Base-by-base conservation (phyloP, 176 grass and related monocot genomes). In the Oryza punctata region DNA sequence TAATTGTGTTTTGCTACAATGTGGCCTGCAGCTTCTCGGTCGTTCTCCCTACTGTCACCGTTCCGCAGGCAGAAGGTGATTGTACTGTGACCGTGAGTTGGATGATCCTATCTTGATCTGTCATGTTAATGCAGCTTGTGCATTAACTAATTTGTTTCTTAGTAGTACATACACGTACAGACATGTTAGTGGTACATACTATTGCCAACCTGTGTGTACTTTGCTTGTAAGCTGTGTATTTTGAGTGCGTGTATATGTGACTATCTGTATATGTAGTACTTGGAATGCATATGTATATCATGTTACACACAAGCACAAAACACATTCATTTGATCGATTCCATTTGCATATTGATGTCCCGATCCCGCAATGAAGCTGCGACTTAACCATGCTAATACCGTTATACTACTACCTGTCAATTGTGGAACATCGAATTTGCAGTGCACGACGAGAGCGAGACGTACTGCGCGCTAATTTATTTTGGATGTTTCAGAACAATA, bases 31-130 rank as follows among this genome's bases (percentile, higher is more conserved):
- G 93, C 77, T 80, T 88, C 90, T 69, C 78, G 87, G 32, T 87
- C 87, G 0, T 94, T 94, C 59, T 94, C 93, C 10, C 70, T 94
- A 7, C 61, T 94, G 57, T 88, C 87, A 12, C 90, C 93, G 1
- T 94, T 94, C 82, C 89, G 90, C 49, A 94, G 83, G 79, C 75
- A 90, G 15, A 90, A 90, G 84, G 84, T 87, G 33, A 69, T 86
- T 24, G 84, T 86, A 9, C 74, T 90, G 41, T 60, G 57, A 61
- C 57, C n/a, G 57, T 86, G 79, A 90, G 69, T 73, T 61, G 57
- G 57, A 8, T 57, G 52, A 57, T 9, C 57, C 57, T 59, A 59
- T 59, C 19, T 7, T 57, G 40, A 41, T 41, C 19, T 9, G 52
- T 57, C 52, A 19, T 21, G 52, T 21, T 57, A 57, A 40, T 26